These are phyloP conservation scores for Starmerella floricola DNA, from an alignment of 805 yeast genomes.

Conservation along the genomic window DNA sequence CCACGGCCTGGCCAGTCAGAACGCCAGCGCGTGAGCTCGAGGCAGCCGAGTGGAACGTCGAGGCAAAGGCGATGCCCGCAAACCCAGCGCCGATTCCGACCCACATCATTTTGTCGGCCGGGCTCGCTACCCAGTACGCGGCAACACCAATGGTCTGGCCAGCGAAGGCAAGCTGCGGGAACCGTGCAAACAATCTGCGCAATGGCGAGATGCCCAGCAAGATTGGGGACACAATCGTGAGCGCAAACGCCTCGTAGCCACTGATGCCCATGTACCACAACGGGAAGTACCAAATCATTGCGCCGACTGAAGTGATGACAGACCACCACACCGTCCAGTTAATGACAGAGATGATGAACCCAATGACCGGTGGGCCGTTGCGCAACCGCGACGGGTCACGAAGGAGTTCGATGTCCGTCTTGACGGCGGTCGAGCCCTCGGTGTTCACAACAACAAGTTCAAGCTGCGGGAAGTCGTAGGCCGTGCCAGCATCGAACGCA, in stretches of 20 bases:
- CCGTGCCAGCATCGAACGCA: conserved; percentile 71
- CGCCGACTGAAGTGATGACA: conserved; percentile 60
- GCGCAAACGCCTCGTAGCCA: conserved; percentile 61
- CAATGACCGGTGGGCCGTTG: conserved; percentile 24
- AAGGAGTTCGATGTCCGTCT: conserved; percentile 15
- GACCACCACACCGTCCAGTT: conserved; percentile 83
- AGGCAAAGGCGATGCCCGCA: conserved; percentile 46
- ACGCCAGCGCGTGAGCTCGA: conserved; percentile 24
- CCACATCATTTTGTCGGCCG: conserved; percentile 54
- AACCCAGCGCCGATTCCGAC: conserved; percentile 58
- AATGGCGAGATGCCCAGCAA: conserved; percentile 38
- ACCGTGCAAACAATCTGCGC: conserved; percentile 30
- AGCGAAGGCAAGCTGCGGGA: conserved; percentile 46
- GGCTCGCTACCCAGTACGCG: conserved; percentile 54
- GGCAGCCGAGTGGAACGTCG: conserved; percentile 37
- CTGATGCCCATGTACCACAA: conserved; percentile 96
- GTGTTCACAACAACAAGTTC: conserved; percentile 34
- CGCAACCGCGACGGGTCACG: conserved; percentile 18
- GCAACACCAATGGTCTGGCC: conserved; percentile 58
- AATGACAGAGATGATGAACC: conserved; percentile 30
- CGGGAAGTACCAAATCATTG: conserved; percentile 94
- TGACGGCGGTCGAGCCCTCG: conserved; percentile 13
- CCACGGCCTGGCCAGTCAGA: conserved; percentile 33
- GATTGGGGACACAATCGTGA: conserved; percentile 39
- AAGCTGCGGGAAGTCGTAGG: conserved; percentile 55